Percentiles rank a stretch among this genome's conserved stretches.
phyloP scores from a whole-genome alignment of 108 stramenopile species.

The Nannochloropsis granulata region DNA sequence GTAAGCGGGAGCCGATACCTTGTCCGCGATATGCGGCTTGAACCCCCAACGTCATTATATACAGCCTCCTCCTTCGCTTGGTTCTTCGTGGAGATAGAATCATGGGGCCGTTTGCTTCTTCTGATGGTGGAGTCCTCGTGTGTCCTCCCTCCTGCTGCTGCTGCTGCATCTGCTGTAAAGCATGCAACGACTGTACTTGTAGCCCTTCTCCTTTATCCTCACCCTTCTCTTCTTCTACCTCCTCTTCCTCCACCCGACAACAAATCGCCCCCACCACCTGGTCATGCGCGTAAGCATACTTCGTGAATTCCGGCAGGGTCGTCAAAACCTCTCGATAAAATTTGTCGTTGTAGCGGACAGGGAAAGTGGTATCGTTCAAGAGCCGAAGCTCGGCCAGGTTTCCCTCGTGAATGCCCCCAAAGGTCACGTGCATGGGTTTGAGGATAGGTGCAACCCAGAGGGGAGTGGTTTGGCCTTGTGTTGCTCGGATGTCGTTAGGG shows the following conservation, averaged over 20 bases:
- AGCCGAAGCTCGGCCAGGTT: constrained; percentile 16
- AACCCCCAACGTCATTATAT: constrained; percentile 95
- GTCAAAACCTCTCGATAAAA: constrained; percentile 63
- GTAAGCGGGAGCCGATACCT: constrained; percentile 69
- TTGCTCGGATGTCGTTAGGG: too few relatives aligned
- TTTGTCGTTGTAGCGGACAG: constrained; percentile 64
- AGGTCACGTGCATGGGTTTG: neutral
- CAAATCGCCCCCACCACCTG: constrained; percentile 31
- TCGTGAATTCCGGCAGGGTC: constrained; percentile 1
- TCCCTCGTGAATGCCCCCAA: constrained; percentile 2
- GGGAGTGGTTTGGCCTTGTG: too few relatives aligned
- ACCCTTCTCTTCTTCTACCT: constrained; percentile 9
- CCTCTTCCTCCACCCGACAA: constrained; percentile 27
- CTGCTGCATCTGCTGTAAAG: neutral
- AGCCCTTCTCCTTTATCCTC: neutral
- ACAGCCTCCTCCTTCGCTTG: constrained; percentile 32
- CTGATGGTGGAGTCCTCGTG: neutral
- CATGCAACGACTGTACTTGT: neutral
- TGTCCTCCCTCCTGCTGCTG: neutral
- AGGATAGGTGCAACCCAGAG: neutral
- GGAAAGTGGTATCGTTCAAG: constrained; percentile 53
- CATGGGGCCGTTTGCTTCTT: neutral
- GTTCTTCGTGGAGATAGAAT: neutral
- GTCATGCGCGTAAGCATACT: constrained; percentile 11
- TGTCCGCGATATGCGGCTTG: constrained; percentile 74